phyloP scores from a whole-genome alignment of 2,329 filamentous ascomycete species.

The Trichoderma semiorbis region DNA sequence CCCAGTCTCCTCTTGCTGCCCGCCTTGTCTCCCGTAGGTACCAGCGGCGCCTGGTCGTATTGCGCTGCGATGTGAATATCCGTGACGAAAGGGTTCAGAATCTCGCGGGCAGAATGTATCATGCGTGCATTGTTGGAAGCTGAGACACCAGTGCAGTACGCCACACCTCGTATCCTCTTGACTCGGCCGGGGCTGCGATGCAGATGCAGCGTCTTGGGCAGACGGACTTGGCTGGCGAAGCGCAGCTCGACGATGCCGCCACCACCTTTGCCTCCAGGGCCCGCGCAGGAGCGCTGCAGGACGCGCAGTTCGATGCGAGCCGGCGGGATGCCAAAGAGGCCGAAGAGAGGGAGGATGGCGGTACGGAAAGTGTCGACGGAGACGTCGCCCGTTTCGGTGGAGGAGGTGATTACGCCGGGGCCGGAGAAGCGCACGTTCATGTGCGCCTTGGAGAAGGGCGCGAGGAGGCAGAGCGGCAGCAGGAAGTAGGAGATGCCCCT shows the following conservation, averaged over 20 bases:
- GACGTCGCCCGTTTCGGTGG: constrained; percentile 79
- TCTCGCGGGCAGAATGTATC: constrained; percentile 84
- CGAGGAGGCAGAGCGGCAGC: constrained; percentile 81
- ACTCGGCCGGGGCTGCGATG: constrained; percentile 77
- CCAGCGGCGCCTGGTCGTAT: constrained; percentile 64
- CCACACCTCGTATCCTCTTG: constrained; percentile 85
- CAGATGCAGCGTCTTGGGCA: constrained; percentile 91
- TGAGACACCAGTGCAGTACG: constrained; percentile 87
- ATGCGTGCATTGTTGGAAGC: constrained; percentile 92
- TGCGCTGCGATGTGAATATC: constrained; percentile 88
- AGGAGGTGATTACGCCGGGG: constrained; percentile 85
- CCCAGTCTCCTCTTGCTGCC: constrained; percentile 65
- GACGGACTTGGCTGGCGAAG: constrained; percentile 87
- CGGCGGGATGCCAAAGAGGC: constrained; percentile 77
- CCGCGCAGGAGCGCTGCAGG: constrained; percentile 73
- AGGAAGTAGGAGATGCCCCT: constrained; percentile 90
- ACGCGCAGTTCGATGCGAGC: constrained; percentile 83
- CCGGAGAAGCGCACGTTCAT: constrained; percentile 89
- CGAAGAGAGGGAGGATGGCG: constrained; percentile 84
- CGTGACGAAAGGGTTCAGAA: constrained; percentile 79
- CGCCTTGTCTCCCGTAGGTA: constrained; percentile 51
- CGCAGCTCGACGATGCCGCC: constrained; percentile 90
- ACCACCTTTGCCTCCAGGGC: constrained; percentile 70
- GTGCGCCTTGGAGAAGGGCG: constrained; percentile 87
- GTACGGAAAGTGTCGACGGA: constrained; percentile 92